Base-by-base conservation (phyloP, 139 green algal genomes). In the Tetraselmis chui region DNA sequence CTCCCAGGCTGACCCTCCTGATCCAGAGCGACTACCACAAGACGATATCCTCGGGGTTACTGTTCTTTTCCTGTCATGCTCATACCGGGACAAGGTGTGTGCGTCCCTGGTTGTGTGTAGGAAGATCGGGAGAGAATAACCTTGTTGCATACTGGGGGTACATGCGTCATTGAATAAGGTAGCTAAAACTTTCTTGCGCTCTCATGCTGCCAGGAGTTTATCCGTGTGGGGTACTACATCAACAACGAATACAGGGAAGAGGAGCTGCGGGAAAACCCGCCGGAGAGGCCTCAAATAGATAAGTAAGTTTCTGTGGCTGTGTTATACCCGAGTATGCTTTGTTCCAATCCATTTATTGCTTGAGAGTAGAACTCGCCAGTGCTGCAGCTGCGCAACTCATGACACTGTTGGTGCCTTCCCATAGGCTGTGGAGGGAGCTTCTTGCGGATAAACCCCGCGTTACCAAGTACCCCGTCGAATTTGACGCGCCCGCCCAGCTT, bases 161-260 rank as follows among this genome's bases (percentile, higher is more conserved):
- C n/a, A n/a, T n/a, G n/a, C n/a, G n/a, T n/a, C n/a, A n/a, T n/a
- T n/a, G n/a, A n/a, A n/a, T n/a, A n/a, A n/a, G n/a, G n/a, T n/a
- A n/a, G n/a, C n/a, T n/a, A n/a, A n/a, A n/a, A n/a, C n/a, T n/a
- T n/a, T n/a, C n/a, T n/a, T n/a, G n/a, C n/a, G n/a, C n/a, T n/a
- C n/a, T n/a, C n/a, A n/a, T n/a, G 59, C 1, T 30, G 27, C 77
- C 85, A 92, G 83, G 94, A 98, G 85, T 98, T 98, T 81, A 85
- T 98, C 5, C 89, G 94, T 0, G 90, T 98, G 22, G 94, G 96
- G 0, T 99, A 99, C 84, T 99, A 98, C 83, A 93, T 98, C 22
- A 98, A 97, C 87, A 96, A 94, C 77, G 96, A 99, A 79, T 99
- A 99, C 85, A 29, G 58, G 59, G 95, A 98, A 27, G 93, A 97